These are phyloP conservation scores for Ganoderma multipileum DNA, from an alignment of 1,284 basidiomycete genomes.

Conservation along the genomic window DNA sequence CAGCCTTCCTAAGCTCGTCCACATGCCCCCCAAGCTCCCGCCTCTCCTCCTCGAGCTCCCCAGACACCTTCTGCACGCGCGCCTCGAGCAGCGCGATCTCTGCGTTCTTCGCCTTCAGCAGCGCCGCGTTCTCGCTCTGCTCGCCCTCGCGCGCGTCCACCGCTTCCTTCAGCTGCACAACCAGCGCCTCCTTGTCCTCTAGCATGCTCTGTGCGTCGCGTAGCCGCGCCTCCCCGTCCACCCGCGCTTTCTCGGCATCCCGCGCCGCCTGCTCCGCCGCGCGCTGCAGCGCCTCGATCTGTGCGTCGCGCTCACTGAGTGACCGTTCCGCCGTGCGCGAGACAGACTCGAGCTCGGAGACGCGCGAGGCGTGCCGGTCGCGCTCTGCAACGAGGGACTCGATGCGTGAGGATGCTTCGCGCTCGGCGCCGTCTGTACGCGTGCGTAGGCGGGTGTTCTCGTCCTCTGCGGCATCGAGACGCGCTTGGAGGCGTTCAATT, in stretches of 20 bases:
- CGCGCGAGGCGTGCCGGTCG: constrained; percentile 49
- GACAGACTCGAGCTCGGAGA: constrained; percentile 56
- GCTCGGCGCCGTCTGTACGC: constrained; percentile 38
- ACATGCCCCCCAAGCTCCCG: constrained; percentile 73
- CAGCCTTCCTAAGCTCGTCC: constrained; percentile 83
- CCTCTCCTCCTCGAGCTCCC: constrained; percentile 70
- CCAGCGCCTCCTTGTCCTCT: constrained; percentile 52
- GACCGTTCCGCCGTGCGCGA: constrained; percentile 53
- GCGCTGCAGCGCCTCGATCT: constrained; percentile 58
- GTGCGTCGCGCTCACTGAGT: constrained; percentile 58
- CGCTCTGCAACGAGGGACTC: constrained; percentile 53
- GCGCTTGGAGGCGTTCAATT: constrained; percentile 54
- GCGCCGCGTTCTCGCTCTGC: constrained; percentile 57
- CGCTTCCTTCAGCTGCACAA: constrained; percentile 57
- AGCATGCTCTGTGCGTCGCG: constrained; percentile 56
- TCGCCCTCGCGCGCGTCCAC: constrained; percentile 59
- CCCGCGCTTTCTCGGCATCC: constrained; percentile 53
- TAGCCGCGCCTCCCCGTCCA: constrained; percentile 53
- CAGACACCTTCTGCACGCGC: constrained; percentile 53
- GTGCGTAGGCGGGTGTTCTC: constrained; percentile 47
- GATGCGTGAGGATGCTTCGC: constrained; percentile 32
- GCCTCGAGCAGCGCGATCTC: constrained; percentile 61
- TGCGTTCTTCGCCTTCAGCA: constrained; percentile 59
- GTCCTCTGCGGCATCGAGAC: constrained; percentile 61
- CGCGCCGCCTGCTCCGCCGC: constrained; percentile 48